phyloP scores from a whole-genome alignment of 495 filamentous ascomycete genomes.

The Penicillium nucicola region DNA sequence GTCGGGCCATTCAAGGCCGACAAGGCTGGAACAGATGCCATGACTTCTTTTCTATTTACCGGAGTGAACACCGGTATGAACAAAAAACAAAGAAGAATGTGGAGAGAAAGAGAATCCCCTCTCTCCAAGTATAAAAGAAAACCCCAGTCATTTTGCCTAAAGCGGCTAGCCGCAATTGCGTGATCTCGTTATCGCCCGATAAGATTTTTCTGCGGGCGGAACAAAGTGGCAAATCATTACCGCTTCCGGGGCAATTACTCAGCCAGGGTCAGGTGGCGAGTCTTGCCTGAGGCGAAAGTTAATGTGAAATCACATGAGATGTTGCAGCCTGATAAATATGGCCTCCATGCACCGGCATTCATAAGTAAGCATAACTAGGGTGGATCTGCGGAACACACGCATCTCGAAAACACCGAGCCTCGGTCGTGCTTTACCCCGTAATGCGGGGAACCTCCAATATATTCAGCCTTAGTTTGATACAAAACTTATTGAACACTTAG shows the following conservation, averaged over 20 bases:
- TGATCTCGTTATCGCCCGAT: slow-evolving; percentile 5
- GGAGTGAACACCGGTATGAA: slow-evolving; percentile 22
- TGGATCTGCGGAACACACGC: not conserved
- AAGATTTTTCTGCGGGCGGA: slow-evolving; percentile 12
- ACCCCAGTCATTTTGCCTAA: slow-evolving; percentile 31
- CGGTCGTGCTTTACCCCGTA: slow-evolving; percentile 10
- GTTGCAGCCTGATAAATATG: no score
- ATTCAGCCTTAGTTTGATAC: not conserved
- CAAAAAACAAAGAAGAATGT: slow-evolving; percentile 23
- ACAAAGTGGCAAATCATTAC: slow-evolving; percentile 15
- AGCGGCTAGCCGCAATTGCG: slow-evolving; percentile 38
- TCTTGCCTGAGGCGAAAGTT: not conserved
- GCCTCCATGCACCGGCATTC: no score
- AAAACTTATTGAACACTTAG: not conserved
- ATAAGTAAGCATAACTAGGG: no score
- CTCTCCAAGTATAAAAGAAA: slow-evolving; percentile 31
- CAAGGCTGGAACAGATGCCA: slow-evolving; percentile 37
- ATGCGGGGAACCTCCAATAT: slow-evolving; percentile 16
- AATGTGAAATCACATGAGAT: not conserved
- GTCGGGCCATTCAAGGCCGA: slow-evolving; percentile 79
- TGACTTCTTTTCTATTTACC: slow-evolving; percentile 32
- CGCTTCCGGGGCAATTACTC: slow-evolving; percentile 14
- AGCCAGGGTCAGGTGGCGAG: not conserved
- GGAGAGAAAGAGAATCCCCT: slow-evolving; percentile 19
- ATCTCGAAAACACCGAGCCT: slow-evolving; percentile 19